These are phyloP conservation scores for Sphaerosporella brunnea DNA, from an alignment of 495 filamentous ascomycete genomes.

Conservation along the genomic window DNA sequence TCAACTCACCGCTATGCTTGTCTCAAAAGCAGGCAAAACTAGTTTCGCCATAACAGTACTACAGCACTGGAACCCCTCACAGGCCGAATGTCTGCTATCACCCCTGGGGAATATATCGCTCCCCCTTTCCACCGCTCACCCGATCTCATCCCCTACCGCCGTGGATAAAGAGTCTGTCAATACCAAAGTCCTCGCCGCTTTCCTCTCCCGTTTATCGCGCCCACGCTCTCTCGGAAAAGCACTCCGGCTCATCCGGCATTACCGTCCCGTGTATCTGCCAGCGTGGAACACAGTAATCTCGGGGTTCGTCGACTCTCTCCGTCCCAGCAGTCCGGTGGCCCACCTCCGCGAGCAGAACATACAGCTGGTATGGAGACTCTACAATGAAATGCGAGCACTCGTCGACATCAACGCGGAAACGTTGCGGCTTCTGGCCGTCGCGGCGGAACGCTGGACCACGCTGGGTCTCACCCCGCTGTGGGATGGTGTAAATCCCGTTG, in stretches of 20 bases:
- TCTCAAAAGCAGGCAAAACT: neutral
- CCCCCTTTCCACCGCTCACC: neutral
- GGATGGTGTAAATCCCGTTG: constrained; percentile 7
- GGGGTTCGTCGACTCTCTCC: constrained; percentile 1
- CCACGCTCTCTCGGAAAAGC: constrained; percentile 3
- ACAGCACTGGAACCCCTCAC: constrained; percentile 1
- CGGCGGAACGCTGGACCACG: constrained; percentile 6
- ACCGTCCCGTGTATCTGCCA: constrained; percentile 10
- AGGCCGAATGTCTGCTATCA: neutral
- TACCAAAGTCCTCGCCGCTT: constrained; percentile 12
- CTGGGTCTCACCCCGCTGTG: constrained; percentile 2
- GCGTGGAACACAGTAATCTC: constrained; percentile 16
- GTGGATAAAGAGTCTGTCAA: neutral
- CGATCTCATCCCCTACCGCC: no score
- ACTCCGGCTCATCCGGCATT: constrained; percentile 11
- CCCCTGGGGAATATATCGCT: neutral
- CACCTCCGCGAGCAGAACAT: neutral
- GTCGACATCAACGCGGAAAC: constrained; percentile 9
- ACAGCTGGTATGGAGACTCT: constrained; percentile 15
- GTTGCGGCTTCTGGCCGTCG: constrained; percentile 14
- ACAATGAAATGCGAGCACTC: constrained; percentile 7
- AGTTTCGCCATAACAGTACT: constrained; percentile 3
- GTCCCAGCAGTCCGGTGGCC: neutral
- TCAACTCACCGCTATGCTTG: neutral
- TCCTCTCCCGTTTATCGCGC: constrained; percentile 12